Base-by-base conservation (phyloP, 768 basidiomycete species). In the Gymnopilus junonius region DNA sequence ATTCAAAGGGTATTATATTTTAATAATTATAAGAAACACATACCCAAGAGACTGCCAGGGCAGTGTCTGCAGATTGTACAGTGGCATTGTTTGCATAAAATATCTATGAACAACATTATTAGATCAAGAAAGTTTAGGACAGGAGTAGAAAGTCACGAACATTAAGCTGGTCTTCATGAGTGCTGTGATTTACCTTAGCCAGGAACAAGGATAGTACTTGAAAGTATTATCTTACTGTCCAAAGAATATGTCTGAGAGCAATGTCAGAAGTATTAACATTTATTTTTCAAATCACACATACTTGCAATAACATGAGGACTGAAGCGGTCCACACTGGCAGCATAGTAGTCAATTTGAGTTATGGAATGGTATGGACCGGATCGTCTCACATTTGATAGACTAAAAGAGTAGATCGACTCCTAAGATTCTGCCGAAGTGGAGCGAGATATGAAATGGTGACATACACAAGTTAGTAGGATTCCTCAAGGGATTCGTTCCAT, bases 231-330 rank as follows among this genome's bases (percentile, higher is more conserved):
- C 76, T 69, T 57, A 77, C 75, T 93, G 92, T 6, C 91, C 91
- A 70, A 81, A 93, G 79, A 92, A 91, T n/a, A 92, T 85, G 65
- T 85, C 89, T 87, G 58, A 39, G 54, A 70, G 65, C 25, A 55
- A 40, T 27, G 66, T 68, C 65, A 62, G 61, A 42, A 65, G 17
- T 20, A 31, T 53, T 8, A 42, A 42, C 23, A 59, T 17, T 12
- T 23, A 43, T 25, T 15, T 42, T 50, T 40, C 56, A 21, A 25
- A 35, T 53, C n/a, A 43, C n/a, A 80, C 88, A 43, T 57, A 90
- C 88, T 88, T 45, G 89, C 87, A 64, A 92, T 89, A 58, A 91
- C 90, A 67, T 92, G 90, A 31, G 90, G 90, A 8, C 89, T 87
- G 73, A 82, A 92, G n/a, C 90, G 87, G 67, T 92, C 90, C 59